phyloP scores from a whole-genome alignment of 78 protist genomes.

The Dictyostelium intermedium region DNA sequence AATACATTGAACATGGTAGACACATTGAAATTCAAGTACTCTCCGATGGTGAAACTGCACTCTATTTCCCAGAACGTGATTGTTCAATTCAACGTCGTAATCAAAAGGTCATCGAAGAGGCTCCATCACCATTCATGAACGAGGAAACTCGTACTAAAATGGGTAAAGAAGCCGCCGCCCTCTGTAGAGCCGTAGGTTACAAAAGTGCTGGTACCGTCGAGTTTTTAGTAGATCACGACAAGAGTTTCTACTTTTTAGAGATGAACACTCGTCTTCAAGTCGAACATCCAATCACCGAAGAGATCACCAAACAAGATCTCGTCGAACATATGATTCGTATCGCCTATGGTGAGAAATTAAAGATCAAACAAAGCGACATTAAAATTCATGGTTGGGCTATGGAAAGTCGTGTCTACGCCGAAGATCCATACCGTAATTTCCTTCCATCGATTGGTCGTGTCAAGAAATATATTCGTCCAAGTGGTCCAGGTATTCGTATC shows the following conservation, averaged over 20 bases:
- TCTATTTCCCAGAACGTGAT: constrained; percentile 94
- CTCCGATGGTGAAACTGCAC: constrained; percentile 90
- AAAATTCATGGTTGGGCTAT: constrained; percentile 93
- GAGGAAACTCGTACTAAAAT: constrained; percentile 85
- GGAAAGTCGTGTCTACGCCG: constrained; percentile 98
- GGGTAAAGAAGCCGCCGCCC: constrained; percentile 92
- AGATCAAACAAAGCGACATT: constrained; percentile 86
- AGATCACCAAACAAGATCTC: constrained; percentile 95
- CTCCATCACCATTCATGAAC: constrained; percentile 88
- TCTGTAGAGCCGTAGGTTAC: constrained; percentile 93
- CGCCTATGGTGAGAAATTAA: constrained; percentile 89
- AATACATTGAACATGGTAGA: constrained; percentile 95
- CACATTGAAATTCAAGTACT: constrained; percentile 98
- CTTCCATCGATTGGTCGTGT: constrained; percentile 93
- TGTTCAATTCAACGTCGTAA: constrained; percentile 97
- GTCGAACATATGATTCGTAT: constrained; percentile 96
- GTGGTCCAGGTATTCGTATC: constrained; percentile 63
- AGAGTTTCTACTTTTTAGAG: constrained; percentile 95
- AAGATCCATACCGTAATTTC: constrained; percentile 92
- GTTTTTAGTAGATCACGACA: constrained; percentile 90
- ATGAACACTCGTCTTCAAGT: constrained; percentile 99
- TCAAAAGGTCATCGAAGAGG: constrained; percentile 95
- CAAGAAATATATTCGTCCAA: constrained; percentile 74
- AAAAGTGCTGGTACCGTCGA: constrained; percentile 98
- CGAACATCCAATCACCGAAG: constrained; percentile 98